phyloP scores from a whole-genome alignment of 2,329 filamentous ascomycete species.

The Trichoderma sp. region DNA sequence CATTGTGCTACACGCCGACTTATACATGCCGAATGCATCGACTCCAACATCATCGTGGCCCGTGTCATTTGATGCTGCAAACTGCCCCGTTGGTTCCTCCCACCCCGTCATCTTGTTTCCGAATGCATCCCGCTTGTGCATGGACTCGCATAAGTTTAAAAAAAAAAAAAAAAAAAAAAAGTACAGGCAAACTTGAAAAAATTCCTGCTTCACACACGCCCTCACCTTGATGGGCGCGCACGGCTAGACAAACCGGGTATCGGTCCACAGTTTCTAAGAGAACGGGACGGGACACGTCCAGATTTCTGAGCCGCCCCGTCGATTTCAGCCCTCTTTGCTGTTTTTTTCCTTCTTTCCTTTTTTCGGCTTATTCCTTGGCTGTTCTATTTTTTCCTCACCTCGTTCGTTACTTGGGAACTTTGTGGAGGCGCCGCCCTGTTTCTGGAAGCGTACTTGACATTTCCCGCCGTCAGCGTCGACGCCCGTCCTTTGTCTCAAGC shows the following conservation, averaged over 20 bases:
- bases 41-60: not conserved
- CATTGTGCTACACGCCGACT: too few relatives aligned
- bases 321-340: not conserved
- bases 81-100: not conserved
- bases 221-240: not conserved
- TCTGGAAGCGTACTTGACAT: not conserved
- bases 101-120: not conserved
- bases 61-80: not conserved
- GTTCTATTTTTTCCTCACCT: not conserved
- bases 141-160: not conserved
- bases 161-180: too few relatives aligned
- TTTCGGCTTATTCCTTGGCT: not conserved
- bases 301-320: not conserved
- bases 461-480: conserved; percentile 11
- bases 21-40: not conserved
- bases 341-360: not conserved
- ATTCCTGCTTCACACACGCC: not conserved
- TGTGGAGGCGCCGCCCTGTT: conserved; percentile 1
- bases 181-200: not conserved
- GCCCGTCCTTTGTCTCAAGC: conserved; percentile 4
- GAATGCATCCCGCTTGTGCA: not conserved
- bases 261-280: not conserved
- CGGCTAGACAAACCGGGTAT: not conserved
- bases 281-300: conserved; percentile 2
- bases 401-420: not conserved